Evolutionary conservation across 2,329 filamentous ascomycete genomes (phyloP), one percentile per base, ranked within the genome.

Genomic region (Grosmannia clavigera): DNA sequence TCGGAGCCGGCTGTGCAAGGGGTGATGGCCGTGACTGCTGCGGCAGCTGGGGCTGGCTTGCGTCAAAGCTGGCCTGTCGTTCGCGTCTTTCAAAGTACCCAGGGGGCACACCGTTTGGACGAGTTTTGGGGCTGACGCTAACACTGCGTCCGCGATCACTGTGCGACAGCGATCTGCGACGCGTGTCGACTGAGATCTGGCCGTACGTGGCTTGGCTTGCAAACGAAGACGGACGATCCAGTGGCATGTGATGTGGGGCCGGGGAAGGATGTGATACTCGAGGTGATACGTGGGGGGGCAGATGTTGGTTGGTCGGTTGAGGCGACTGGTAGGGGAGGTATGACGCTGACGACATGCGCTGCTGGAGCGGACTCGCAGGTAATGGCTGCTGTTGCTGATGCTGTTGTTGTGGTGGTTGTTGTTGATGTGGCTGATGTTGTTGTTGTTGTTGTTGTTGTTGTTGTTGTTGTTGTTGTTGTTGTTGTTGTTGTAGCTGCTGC

Each of bases 111-210:
- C 78, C 82, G 48, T 78, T 74, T 19, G 85, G 74, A 64, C 81
- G 78, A 43, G 88, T 90, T 73, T 90, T 91, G 35, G 90, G 89
- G 69, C 88, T 92, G 57, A 92, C 83, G 68, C 87, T 92, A 58
- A 87, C 71, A 69, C 85, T 89, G 57, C 81, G 77, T 63, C 88
- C 87, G 67, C 86, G 81, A 60, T 90, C 86, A 64, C 78, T 78
- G 56, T 78, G 77, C 52, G 80, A 79, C 61, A 78, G 75, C 52
- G 78, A 77, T 68, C 81, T 72, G 70, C 75, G 75, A 63, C 76
- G 75, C 14, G 61, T 55, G 7, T 67, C 67, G 51, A 65, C 63
- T 25, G 68, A 67, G 22, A 72, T 69, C 43, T 73, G 72, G 58
- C 79, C 78, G 70, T 79, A 77, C 56, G 72, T 69, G 64, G 43